These are phyloP conservation scores for Aspergillus felis DNA, from an alignment of 2,329 filamentous ascomycete species.

Conservation along the genomic window DNA sequence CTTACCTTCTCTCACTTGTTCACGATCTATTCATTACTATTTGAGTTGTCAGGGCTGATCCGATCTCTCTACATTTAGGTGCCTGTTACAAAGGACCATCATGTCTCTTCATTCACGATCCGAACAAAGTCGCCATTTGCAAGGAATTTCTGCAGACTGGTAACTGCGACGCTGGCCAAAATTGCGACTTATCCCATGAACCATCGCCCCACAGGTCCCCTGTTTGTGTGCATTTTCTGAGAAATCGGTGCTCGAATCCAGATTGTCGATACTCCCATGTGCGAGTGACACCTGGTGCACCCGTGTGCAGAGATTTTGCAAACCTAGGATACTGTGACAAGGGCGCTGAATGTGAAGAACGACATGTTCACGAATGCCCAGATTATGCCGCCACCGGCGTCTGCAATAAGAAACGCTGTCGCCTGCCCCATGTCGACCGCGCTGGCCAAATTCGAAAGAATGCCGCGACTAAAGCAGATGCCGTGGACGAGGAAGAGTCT, in stretches of 20 bases:
- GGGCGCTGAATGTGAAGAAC: conserved; percentile 70
- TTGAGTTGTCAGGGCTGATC: conserved; percentile 32
- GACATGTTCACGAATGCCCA: conserved; percentile 90
- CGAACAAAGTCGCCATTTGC: conserved; percentile 83
- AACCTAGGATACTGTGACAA: conserved; percentile 84
- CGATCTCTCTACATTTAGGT: conserved; percentile 54
- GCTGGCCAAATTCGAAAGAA: conserved; percentile 71
- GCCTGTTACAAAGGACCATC: conserved; percentile 75
- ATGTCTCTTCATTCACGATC: conserved; percentile 81
- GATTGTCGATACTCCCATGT: conserved; percentile 86
- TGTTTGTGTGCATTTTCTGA: conserved; percentile 83
- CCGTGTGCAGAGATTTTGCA: conserved; percentile 80
- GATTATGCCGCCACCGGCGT: conserved; percentile 87
- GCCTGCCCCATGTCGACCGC: conserved; percentile 80
- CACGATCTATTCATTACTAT: conserved; percentile 12
- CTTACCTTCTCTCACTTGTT: conserved; percentile 12
- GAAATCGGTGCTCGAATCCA: conserved; percentile 82
- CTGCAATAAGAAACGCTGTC: conserved; percentile 78
- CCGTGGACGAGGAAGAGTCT: conserved; percentile 51
- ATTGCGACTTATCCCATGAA: conserved; percentile 89
- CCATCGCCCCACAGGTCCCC: conserved; percentile 78
- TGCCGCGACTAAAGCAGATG: conserved; percentile 37
- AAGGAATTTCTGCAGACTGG: conserved; percentile 79
- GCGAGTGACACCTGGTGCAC: conserved; percentile 69
- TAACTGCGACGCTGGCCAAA: conserved; percentile 69